Base-by-base conservation (phyloP, 75 land plant genomes). In the Pinus albicaulis region DNA sequence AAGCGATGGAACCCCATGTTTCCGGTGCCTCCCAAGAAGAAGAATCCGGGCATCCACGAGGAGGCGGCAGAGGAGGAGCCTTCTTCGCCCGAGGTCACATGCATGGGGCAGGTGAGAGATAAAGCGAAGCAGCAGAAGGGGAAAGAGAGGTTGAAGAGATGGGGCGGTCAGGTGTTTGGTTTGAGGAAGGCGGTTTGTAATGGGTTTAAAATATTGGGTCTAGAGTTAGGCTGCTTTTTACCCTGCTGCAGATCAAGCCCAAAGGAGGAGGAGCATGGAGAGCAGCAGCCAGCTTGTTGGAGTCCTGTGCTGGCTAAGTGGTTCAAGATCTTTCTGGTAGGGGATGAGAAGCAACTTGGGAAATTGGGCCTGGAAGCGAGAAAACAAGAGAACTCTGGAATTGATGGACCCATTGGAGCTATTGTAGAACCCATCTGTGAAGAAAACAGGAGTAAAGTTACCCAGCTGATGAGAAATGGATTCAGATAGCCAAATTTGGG, bases 21-120 rank as follows among this genome's bases (percentile, higher is more conserved):
- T 52, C 78, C 82, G 41, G n/a, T 77, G 17, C 71, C 8, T 34
- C 55, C 31, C 11, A 84, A 56, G 59, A 57, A 57, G 56, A 79
- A 80, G 71, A 86, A 84, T 52, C 69, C 79, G 20, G 86, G 87
- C 13, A 68, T 60, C 69, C 80, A 78, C 28, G 88, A 80, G 26
- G 93, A 84, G 38, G 77, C 77, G 10, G 86, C 83, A 20, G 48
- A 41, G 34, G 71, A 41, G 71, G 71, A 80, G 71, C 97, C 97
- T 12, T 82, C 89, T 34, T 94, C 97, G 4, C 94, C 97, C 2
- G 88, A 92, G 75, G 96, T 93, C 22, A 93, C 96, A 38, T 93
- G 96, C 85, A 91, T 93, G 68, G 96, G 96, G 20, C 97, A 94
- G 83, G 97, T 92, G 4, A 68, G 93, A 17, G 91, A 85, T 8